Percentiles rank a stretch among this genome's conserved stretches.
Conservation (phyloP, 2,329 filamentous ascomycete genomes). For the Fusarium chuoi region DNA sequence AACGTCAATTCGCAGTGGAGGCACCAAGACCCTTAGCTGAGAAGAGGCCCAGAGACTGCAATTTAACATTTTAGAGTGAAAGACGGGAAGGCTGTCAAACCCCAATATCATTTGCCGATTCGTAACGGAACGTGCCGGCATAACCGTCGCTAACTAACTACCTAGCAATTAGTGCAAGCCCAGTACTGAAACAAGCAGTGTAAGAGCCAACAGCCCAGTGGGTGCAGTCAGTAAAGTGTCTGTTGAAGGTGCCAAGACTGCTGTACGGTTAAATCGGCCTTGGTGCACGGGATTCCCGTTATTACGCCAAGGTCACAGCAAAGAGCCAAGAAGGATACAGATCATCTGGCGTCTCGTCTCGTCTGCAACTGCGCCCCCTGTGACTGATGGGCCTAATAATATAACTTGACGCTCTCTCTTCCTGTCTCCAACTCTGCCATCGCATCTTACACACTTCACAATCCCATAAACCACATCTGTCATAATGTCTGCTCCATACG, state of each 20-base stretch:
- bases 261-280: slow-evolving; percentile 36
- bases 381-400: background rate
- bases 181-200: background rate
- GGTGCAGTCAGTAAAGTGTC: background rate
- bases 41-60: background rate
- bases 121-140: slow-evolving; percentile 3
- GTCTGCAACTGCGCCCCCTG: background rate
- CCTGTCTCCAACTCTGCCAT: background rate
- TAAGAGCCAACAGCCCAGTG: background rate
- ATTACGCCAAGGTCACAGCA: slow-evolving; percentile 31
- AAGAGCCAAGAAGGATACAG: slow-evolving; percentile 32
- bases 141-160: background rate
- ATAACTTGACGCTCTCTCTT: slow-evolving; percentile 7
- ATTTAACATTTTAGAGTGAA: background rate
- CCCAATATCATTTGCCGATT: background rate
- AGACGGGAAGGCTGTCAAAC: background rate
- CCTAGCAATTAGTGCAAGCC: background rate
- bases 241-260: slow-evolving; percentile 15
- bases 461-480: background rate
- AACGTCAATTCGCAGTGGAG: slow-evolving; percentile 1
- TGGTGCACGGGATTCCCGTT: slow-evolving; percentile 10
- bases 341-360: slow-evolving; percentile 13
- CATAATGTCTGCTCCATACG: slow-evolving; percentile 34
- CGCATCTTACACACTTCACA: background rate
- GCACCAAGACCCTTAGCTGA: slow-evolving; percentile 7